Percentiles rank a stretch among this genome's conserved stretches.
phyloP scores from a whole-genome alignment of 495 filamentous ascomycete genomes.

The Talaromyces borbonicus region DNA sequence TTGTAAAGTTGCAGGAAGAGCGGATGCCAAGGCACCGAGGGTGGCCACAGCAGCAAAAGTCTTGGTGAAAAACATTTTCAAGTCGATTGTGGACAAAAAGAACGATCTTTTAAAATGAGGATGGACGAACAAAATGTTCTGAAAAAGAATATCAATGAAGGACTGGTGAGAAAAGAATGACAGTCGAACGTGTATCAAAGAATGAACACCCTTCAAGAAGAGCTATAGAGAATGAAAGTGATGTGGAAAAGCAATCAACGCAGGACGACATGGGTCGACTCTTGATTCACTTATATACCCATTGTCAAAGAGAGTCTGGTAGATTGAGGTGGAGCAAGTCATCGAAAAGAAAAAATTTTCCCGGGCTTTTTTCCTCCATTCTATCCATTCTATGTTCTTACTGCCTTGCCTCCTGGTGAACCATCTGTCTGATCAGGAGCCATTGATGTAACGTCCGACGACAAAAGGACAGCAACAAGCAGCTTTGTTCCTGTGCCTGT shows the following conservation, averaged over 20 bases:
- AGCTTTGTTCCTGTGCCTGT: constrained; percentile 5
- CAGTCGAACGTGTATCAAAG: not conserved
- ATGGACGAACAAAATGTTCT: not conserved
- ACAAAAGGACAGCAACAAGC: not conserved
- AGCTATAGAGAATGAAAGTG: not conserved
- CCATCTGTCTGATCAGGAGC: too few species aligned
- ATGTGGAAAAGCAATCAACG: not conserved
- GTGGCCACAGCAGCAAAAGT: constrained; percentile 27
- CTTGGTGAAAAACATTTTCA: constrained; percentile 33
- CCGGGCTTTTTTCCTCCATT: not conserved
- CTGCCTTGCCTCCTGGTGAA: too few species aligned
- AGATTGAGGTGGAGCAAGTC: not conserved
- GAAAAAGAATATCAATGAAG: not conserved
- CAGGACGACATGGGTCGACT: not conserved
- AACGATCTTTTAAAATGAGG: not conserved
- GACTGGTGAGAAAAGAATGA: not conserved
- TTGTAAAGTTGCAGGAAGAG: constrained; percentile 19
- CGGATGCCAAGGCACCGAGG: constrained; percentile 28
- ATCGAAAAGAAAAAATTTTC: not conserved
- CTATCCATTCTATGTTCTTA: too few species aligned
- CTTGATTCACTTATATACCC: not conserved
- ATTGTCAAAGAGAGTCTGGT: not conserved
- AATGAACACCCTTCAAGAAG: constrained; percentile 6
- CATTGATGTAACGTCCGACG: too few species aligned
- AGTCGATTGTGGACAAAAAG: not conserved